Evolutionary conservation across 495 filamentous ascomycete species (phyloP), one percentile per base, ranked within the genome.

Genomic region (Cryomyces minteri): DNA sequence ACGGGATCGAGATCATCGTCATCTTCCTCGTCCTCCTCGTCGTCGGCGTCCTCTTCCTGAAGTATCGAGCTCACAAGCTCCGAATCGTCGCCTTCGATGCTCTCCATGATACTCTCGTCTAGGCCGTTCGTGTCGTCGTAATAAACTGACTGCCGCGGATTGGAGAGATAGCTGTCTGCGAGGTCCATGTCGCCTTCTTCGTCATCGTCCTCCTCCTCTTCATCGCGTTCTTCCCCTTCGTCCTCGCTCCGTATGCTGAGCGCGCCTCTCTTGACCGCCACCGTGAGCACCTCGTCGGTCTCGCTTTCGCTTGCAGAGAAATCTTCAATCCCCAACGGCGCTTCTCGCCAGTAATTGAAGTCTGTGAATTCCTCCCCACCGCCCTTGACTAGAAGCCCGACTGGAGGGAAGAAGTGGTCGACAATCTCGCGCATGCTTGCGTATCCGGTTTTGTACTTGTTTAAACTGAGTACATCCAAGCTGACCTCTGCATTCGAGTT

Each of bases 401-500:
- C 54, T 37, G 62, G 63, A 14, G 90, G 90, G 60, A 96, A 96
- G 66, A 94, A 94, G 62, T 96, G 90, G 57, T 98, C 88, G 9
- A 98, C 79, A 29, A 96, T 71, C 61, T 95, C 90, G 45, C 79
- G 75, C 84, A 98, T 99, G 44, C 83, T 84, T 44, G 93, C 84
- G 59, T 99, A 99, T 58, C 83, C 94, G 52, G 87, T 90, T 67
- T 86, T 94, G 55, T 96, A 83, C 54, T 87, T 92, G 60, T 90
- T 96, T 36, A 98, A 70, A 50, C 78, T 85, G 11, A 95, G 69
- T 41, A 98, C 60, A 55, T 96, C 88, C 40, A 96, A 62, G n/a
- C 80, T 85, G 14, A 99, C 87, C 53, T 99, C 92, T 1, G 90
- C 87, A 58, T 95, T 92, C 41, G 83, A 88, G 63, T 99, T 99